phyloP scores from a whole-genome alignment of 2,329 filamentous ascomycete genomes.

The Neonectria punicea region DNA sequence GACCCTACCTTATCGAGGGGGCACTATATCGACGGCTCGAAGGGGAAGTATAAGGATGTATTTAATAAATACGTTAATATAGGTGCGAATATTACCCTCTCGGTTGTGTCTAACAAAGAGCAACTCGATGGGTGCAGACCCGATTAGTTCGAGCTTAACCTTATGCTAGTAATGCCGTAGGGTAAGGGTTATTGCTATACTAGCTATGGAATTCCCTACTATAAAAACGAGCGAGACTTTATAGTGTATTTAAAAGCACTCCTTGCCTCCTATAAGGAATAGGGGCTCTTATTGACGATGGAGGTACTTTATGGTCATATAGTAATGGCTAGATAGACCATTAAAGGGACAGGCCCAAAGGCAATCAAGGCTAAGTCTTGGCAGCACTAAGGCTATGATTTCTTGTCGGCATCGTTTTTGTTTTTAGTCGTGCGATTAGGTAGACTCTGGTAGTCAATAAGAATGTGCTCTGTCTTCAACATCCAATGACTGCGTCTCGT shows the following conservation, averaged over 20 bases:
- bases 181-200: conserved; percentile 1
- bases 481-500: background rate
- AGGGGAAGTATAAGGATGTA: background rate
- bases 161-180: background rate
- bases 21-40: background rate
- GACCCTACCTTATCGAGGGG: background rate
- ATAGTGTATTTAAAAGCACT: conserved; percentile 1
- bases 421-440: background rate
- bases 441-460: background rate
- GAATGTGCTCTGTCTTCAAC: background rate
- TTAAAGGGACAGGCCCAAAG: background rate
- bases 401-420: background rate
- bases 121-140: background rate
- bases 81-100: background rate
- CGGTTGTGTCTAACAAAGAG: background rate
- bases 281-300: background rate
- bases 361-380: conserved; percentile 1
- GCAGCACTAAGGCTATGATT: background rate
- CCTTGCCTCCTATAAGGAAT: conserved; percentile 1
- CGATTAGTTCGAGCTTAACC: background rate
- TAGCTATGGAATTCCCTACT: conserved; percentile 2
- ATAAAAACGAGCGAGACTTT: background rate
- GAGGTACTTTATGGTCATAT: background rate
- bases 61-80: background rate
- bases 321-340: background rate